Evolutionary conservation across 1,284 basidiomycete species (phyloP), one percentile per base, ranked within the genome.

Genomic region (Moniliella sp.): DNA sequence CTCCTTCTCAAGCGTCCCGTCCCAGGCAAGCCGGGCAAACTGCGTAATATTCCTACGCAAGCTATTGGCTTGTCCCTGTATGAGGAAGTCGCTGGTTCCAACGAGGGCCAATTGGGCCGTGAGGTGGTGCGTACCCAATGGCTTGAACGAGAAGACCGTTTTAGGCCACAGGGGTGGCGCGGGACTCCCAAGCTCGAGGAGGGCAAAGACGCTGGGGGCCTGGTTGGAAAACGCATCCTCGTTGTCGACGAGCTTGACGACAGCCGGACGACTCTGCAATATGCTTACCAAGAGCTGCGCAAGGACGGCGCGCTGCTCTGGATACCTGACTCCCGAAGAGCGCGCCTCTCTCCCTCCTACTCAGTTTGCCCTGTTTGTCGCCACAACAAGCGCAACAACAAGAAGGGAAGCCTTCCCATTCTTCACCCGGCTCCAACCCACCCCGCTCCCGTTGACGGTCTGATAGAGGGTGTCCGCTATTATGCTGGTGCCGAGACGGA

Each of bases 201-300:
- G 35, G 42, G 41, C 14, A 46, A 48, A 33, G 42, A 44, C 18
- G 50, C 45, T 5, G 52, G 52, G 12, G 56, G 56, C 15, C 34
- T 59, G 35, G 45, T 59, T 2, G 57, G 57, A 10, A 59, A 57
- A 38, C 51, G 50, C 28, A 52, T 59, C 14, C 37, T 59, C 3
- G 57, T 59, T 14, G 57, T 59, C n/a, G 57, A 59, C 31, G 57
- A 59, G 42, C 55, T 59, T 4, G 57, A 59, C 32, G 57, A 59
- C 36, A 49, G 47, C 30, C 36, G 57, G 12, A 59, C 55, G 15
- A 59, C 57, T 14, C 40, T 59, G 15, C 54, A 57, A 34, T 58
- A 58, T 32, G 56, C 56, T 7, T 59, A 56, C 45, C 43, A 48
- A 18, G 57, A 59, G 34, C 54, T 59, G 0, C 36, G 52, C 17